Percentiles rank a stretch among this genome's conserved stretches.
Evolutionary conservation across 176 grass and related monocot genomes (phyloP).

Genomic region (Hyparrhenia diplandra): DNA sequence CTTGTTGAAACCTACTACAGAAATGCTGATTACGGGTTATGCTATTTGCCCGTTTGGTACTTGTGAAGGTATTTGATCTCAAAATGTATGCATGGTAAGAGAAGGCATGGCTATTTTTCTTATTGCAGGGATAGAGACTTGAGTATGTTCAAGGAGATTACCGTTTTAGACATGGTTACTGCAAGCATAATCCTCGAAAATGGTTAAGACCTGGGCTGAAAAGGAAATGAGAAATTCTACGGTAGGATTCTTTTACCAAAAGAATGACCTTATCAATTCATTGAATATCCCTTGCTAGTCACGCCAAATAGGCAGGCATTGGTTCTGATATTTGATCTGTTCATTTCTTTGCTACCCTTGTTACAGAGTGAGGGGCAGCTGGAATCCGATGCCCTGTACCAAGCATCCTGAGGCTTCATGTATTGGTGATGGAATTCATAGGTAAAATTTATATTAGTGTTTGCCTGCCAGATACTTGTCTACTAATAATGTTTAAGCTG

Average conservation of each 20-base stretch:
- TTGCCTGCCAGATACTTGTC: neutral
- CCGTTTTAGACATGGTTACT: constrained; percentile 97
- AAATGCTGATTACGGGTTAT: constrained; percentile 18
- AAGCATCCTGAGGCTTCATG: constrained; percentile 77
- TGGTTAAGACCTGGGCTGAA: constrained; percentile 99
- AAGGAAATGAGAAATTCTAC: constrained; percentile 90
- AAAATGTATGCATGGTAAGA: constrained; percentile 4
- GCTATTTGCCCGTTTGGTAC: neutral
- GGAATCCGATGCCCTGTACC: constrained; percentile 79
- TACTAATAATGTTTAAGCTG: neutral
- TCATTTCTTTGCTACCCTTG: constrained; percentile 11
- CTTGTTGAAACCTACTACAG: constrained; percentile 7
- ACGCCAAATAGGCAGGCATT: neutral
- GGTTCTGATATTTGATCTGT: neutral
- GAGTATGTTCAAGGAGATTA: constrained; percentile 99
- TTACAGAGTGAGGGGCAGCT: constrained; percentile 72
- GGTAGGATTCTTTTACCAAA: constrained; percentile 31
- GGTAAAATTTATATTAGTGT: constrained; percentile 39
- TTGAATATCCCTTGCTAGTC: neutral
- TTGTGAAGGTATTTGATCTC: neutral
- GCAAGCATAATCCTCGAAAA: constrained; percentile 99
- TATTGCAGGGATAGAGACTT: constrained; percentile 85
- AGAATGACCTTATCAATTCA: neutral
- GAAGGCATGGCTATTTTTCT: constrained; percentile 22
- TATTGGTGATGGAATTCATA: constrained; percentile 98